A percentile compares a stretch with the other conserved stretches of the same genome.
These are phyloP conservation scores for Glebionis coronaria DNA, from an alignment of 129 eudicot species.

Conservation along the genomic window DNA sequence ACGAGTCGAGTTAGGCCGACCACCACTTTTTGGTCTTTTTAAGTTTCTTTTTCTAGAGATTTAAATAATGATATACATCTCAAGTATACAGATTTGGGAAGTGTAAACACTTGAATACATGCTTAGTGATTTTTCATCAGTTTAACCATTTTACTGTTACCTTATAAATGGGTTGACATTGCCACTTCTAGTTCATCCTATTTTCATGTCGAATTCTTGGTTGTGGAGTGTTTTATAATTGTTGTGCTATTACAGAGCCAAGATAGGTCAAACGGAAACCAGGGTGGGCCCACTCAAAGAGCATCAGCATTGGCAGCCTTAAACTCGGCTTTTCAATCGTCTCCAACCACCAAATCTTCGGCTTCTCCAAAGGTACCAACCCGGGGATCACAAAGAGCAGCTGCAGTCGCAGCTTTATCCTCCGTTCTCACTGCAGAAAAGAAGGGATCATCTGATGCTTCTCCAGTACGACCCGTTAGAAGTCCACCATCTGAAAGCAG, in stretches of 20 bases:
- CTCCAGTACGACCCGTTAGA: constrained; percentile 68
- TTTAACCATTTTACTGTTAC: not conserved
- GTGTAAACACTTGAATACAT: not conserved
- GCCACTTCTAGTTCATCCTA: not conserved
- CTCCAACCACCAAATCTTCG: constrained; percentile 49
- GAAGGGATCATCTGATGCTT: constrained; percentile 56
- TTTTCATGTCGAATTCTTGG: not conserved
- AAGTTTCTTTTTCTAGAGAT: not conserved
- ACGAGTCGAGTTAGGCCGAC: not conserved
- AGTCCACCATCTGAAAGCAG: constrained; percentile 57
- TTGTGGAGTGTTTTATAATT: constrained; percentile 7
- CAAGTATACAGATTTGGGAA: not conserved
- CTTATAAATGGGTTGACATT: constrained; percentile 2
- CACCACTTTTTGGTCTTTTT: not conserved
- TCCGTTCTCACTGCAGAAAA: constrained; percentile 92
- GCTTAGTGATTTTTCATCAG: not conserved
- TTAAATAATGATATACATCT: not conserved
- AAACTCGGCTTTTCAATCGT: constrained; percentile 75
- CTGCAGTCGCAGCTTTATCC: constrained; percentile 98
- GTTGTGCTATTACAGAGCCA: constrained; percentile 32
- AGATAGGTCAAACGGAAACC: constrained; percentile 55
- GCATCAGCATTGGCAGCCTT: constrained; percentile 96
- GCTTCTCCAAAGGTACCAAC: constrained; percentile 48
- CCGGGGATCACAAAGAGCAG: constrained; percentile 94
- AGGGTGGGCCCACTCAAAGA: constrained; percentile 96